Conservation (phyloP, 2,329 filamentous ascomycete species). For the Epichloe festucae region DNA sequence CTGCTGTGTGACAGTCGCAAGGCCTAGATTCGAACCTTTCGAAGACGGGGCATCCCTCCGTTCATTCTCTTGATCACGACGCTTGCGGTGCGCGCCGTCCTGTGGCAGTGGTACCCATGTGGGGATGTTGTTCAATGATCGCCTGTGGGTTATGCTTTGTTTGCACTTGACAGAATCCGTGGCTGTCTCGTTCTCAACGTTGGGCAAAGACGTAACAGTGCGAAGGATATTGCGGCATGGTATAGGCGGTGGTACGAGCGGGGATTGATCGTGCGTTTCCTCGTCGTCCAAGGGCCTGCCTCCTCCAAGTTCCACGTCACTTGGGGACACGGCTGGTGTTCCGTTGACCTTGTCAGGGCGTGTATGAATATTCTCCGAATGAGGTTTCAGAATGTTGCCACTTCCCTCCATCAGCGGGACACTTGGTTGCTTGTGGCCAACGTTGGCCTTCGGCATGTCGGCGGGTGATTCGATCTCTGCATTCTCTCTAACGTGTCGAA, state of each 20-base stretch:
- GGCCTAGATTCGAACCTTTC: slow-evolving; percentile 18
- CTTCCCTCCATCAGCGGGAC: not conserved
- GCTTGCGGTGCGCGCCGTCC: slow-evolving; percentile 11
- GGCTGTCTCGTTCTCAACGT: not conserved
- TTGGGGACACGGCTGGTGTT: not conserved
- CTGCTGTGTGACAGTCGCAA: slow-evolving; percentile 10
- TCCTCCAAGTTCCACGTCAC: not conserved
- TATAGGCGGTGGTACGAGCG: not conserved
- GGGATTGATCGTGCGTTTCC: not conserved
- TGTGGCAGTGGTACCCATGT: slow-evolving; percentile 7
- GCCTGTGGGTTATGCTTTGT: slow-evolving; percentile 10
- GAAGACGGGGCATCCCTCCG: slow-evolving; percentile 11
- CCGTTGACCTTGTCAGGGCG: not conserved
- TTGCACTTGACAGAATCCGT: not conserved
- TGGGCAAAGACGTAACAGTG: not conserved
- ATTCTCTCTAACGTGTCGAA: slow-evolving; percentile 34
- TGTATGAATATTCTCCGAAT: not conserved
- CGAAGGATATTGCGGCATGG: slow-evolving; percentile 2
- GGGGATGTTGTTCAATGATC: slow-evolving; percentile 14
- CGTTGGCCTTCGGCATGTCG: not conserved
- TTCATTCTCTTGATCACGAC: slow-evolving; percentile 10
- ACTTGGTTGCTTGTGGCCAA: not conserved
- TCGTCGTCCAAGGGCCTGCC: not conserved
- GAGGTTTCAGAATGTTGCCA: not conserved
- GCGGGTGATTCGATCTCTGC: slow-evolving; percentile 33